Evolutionary conservation across 192 early-diverging fungal species (phyloP).

Genomic region (Geranomyces variabilis): DNA sequence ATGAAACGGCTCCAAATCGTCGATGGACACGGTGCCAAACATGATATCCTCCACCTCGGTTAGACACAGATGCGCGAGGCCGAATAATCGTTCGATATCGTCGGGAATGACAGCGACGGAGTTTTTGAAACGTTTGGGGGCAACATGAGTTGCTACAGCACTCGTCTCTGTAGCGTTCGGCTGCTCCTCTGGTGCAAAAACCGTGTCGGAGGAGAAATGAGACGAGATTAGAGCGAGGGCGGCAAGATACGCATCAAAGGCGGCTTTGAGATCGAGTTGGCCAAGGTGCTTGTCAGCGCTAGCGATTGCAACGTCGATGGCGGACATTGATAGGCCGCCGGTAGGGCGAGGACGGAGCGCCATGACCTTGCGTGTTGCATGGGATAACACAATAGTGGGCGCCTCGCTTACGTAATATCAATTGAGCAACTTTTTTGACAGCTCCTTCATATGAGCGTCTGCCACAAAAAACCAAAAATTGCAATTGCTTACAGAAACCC

Average conservation of each 20-base stretch:
- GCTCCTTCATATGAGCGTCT: too few species aligned
- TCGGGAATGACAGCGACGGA: slow-evolving; percentile 10
- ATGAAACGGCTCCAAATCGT: slow-evolving; percentile 25
- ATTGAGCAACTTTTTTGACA: too few species aligned
- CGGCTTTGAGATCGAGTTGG: slow-evolving; percentile 14
- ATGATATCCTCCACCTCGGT: slow-evolving; percentile 36
- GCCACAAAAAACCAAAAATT: too few species aligned
- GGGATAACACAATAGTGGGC: too few species aligned
- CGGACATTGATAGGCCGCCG: slow-evolving; percentile 1
- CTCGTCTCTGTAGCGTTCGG: slow-evolving; percentile 3
- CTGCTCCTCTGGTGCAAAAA: neutral
- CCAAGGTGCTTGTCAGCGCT: slow-evolving; percentile 31
- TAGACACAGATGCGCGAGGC: slow-evolving; percentile 31
- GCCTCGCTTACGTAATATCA: too few species aligned
- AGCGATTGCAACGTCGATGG: slow-evolving; percentile 29
- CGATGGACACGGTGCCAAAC: slow-evolving; percentile 19
- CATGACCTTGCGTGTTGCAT: too few species aligned
- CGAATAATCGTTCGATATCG: slow-evolving; percentile 32
- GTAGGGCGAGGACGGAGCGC: neutral
- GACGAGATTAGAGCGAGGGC: slow-evolving; percentile 19
- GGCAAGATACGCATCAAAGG: slow-evolving; percentile 24
- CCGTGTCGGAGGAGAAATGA: slow-evolving; percentile 1
- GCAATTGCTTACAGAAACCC: too few species aligned
- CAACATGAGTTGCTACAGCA: neutral
- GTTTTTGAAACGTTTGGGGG: slow-evolving; percentile 20